A percentile compares a stretch with the other conserved stretches of the same genome.
These are phyloP conservation scores for Pleodorina starrii DNA, from an alignment of 139 green algal genomes.

Conservation along the genomic window DNA sequence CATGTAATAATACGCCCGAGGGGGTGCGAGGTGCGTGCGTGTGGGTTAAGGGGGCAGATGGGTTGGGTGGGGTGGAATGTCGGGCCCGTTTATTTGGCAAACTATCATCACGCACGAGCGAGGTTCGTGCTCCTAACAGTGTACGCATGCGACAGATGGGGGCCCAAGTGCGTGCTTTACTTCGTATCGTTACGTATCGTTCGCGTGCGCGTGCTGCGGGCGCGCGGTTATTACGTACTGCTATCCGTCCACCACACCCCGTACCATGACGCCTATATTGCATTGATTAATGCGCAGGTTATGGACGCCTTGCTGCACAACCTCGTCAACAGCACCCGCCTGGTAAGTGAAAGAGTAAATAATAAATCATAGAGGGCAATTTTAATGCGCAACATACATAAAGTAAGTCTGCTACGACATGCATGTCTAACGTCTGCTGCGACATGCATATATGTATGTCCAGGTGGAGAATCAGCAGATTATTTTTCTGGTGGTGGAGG, in stretches of 20 bases:
- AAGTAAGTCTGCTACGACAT: too few relatives aligned
- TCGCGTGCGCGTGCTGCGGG: too few relatives aligned
- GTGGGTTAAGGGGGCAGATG: too few relatives aligned
- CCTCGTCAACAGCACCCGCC: not conserved
- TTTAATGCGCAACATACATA: not conserved
- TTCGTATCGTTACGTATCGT: not conserved
- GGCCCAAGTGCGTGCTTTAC: too few relatives aligned
- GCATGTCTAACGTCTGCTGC: not conserved
- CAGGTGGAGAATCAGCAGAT: not conserved
- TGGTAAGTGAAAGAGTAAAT: not conserved
- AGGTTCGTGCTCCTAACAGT: not conserved
- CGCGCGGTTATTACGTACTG: too few relatives aligned
- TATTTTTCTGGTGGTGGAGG: not conserved
- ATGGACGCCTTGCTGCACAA: not conserved
- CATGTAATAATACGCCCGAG: too few relatives aligned
- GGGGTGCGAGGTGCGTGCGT: too few relatives aligned
- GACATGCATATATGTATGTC: not conserved
- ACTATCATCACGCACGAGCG: too few relatives aligned
- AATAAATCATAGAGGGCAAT: not conserved
- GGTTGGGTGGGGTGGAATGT: too few relatives aligned
- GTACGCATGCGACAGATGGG: not conserved
- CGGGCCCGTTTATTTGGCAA: too few relatives aligned
- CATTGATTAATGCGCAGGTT: not conserved
- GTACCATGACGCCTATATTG: too few relatives aligned
- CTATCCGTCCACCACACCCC: too few relatives aligned